Evolutionary conservation across 805 yeast species (phyloP).

Genomic region (Schwanniomyces vanrijiae): DNA sequence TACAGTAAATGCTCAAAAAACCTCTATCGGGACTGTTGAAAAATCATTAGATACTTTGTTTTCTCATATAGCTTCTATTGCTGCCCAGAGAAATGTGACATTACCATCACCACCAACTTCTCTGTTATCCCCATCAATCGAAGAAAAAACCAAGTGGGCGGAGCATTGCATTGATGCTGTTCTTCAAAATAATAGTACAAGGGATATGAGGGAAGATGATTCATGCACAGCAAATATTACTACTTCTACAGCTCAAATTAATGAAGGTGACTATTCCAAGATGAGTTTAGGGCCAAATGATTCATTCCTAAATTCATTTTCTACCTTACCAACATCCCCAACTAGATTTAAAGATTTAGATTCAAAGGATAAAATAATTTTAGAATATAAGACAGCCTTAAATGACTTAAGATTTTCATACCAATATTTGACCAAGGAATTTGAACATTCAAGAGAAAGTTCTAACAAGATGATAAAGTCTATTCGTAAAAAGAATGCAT

Average conservation of each 20-base stretch:
- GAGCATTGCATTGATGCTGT: constrained; percentile 39
- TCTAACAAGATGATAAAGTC: constrained; percentile 54
- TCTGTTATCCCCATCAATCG: constrained; percentile 17
- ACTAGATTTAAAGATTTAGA: constrained; percentile 9
- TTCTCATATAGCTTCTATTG: constrained; percentile 46
- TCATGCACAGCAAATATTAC: constrained; percentile 3
- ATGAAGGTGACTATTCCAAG: constrained; percentile 12
- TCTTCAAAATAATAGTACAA: constrained; percentile 4
- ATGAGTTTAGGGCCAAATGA: constrained; percentile 11
- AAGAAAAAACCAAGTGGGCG: constrained; percentile 35
- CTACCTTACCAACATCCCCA: constrained; percentile 26
- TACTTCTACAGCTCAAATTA: constrained; percentile 9
- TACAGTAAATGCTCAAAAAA: background rate
- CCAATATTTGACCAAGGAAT: constrained; percentile 65
- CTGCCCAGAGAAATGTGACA: constrained; percentile 41
- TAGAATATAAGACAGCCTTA: constrained; percentile 56
- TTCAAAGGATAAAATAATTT: constrained; percentile 18
- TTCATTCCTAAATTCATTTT: constrained; percentile 26
- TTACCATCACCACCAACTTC: constrained; percentile 34
- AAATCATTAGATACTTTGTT: constrained; percentile 43
- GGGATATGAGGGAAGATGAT: background rate
- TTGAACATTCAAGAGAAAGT: constrained; percentile 61
- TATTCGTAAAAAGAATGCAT: constrained; percentile 49
- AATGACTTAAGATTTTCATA: constrained; percentile 72
- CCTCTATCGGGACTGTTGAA: background rate